These are phyloP conservation scores for Ogataea allantospora DNA, from an alignment of 805 yeast genomes.

Conservation along the genomic window DNA sequence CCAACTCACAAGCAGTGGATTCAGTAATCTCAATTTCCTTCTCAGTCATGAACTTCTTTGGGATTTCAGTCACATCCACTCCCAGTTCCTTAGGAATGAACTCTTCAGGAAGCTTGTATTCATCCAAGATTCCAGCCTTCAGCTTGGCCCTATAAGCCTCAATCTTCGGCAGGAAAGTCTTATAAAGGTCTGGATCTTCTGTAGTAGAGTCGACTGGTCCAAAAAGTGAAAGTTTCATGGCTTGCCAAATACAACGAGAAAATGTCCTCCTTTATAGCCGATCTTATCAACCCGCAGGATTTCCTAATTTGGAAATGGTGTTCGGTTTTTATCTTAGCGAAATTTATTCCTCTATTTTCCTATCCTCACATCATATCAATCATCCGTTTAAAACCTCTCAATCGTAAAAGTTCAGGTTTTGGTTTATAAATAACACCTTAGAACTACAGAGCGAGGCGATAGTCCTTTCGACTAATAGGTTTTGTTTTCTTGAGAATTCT, in stretches of 20 bases:
- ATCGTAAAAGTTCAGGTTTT: too few species aligned
- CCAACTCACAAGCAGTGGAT: slow-evolving; percentile 34
- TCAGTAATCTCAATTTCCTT: slow-evolving; percentile 45
- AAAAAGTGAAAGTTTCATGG: not conserved
- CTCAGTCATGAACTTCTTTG: slow-evolving; percentile 33
- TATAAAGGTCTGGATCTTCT: slow-evolving; percentile 24
- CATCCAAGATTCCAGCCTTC: slow-evolving; percentile 27
- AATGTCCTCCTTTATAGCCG: not conserved
- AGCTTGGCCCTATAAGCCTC: slow-evolving; percentile 32
- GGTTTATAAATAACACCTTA: too few species aligned
- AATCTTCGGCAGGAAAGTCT: slow-evolving; percentile 35
- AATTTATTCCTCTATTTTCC: not conserved
- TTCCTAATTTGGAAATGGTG: not conserved
- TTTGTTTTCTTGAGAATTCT: too few species aligned
- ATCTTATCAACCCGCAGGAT: not conserved
- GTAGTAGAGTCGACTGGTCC: slow-evolving; percentile 16
- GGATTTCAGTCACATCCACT: slow-evolving; percentile 28
- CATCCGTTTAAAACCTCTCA: too few species aligned
- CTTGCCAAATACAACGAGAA: not conserved
- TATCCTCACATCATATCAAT: too few species aligned
- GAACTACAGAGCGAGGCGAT: too few species aligned
- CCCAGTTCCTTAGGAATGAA: slow-evolving; percentile 18
- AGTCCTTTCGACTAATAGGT: too few species aligned
- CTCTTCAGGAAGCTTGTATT: slow-evolving; percentile 24
- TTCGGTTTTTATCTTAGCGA: not conserved